Conservation (phyloP, 305 asterid species). For the Fraxinus greggii region DNA sequence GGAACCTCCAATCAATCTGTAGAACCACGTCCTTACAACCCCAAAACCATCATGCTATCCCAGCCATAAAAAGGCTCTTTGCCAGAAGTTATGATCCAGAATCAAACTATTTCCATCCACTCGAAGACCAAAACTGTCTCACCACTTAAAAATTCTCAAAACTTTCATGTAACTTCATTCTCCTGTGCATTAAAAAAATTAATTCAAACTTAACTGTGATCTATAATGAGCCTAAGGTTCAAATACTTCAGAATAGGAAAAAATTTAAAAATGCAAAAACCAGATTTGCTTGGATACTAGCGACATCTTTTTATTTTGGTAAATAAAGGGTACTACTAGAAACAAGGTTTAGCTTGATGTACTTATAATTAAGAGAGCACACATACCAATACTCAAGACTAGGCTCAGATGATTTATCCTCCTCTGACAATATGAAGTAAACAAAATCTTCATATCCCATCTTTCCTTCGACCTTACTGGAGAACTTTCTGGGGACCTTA, state of each 20-base stretch:
- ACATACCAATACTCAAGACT: conserved; percentile 93
- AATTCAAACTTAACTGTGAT: background rate
- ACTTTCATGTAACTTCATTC: background rate
- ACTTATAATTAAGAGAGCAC: background rate
- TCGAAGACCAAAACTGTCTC: background rate
- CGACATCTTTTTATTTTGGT: background rate
- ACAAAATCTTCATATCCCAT: conserved; percentile 99
- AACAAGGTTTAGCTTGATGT: background rate
- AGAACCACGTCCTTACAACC: background rate
- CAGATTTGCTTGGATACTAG: background rate
- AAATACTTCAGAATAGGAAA: background rate
- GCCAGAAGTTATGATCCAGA: background rate
- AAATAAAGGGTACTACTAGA: background rate
- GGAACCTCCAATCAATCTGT: background rate
- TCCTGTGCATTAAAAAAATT: background rate
- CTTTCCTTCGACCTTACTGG: conserved; percentile 95
- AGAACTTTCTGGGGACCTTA: conserved; percentile 93
- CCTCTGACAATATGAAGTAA: conserved; percentile 96
- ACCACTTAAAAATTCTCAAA: background rate
- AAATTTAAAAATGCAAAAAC: background rate
- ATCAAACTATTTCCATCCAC: background rate
- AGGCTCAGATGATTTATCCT: conserved; percentile 94
- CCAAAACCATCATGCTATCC: background rate
- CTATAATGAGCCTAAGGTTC: background rate
- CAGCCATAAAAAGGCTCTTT: background rate